Conservation (phyloP, 2,329 filamentous ascomycete genomes). For the Cercospora nicotianae region DNA sequence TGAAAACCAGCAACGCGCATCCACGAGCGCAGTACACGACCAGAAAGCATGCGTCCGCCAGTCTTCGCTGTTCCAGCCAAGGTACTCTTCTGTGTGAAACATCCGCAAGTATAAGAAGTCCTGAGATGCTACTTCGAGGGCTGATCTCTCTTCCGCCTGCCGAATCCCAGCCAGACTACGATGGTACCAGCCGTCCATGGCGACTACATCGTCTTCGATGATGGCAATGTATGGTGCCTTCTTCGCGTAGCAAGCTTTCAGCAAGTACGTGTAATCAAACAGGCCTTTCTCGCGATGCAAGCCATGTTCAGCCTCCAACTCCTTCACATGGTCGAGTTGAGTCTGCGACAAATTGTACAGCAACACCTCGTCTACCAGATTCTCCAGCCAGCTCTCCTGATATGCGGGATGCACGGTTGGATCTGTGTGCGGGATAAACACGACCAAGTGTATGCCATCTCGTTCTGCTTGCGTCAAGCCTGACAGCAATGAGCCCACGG, state of each 20-base stretch:
- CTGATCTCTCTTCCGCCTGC: constrained; percentile 1
- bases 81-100: constrained; percentile 50
- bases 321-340: constrained; percentile 39
- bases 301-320: constrained; percentile 37
- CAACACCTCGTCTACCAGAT: constrained; percentile 47
- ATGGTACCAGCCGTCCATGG: constrained; percentile 51
- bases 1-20: background rate
- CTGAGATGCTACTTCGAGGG: constrained; percentile 24
- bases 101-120: constrained; percentile 45
- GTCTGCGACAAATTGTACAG: constrained; percentile 42
- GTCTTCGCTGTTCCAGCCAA: constrained; percentile 49
- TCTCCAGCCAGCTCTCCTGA: constrained; percentile 43
- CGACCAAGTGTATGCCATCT: constrained; percentile 43
- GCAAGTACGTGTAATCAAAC: constrained; percentile 47
- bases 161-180: constrained; percentile 35
- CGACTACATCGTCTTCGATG: constrained; percentile 51
- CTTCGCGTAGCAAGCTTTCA: constrained; percentile 43
- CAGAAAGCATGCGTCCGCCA: constrained; percentile 43
- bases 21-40: constrained; percentile 33
- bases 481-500: constrained; percentile 48
- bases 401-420: constrained; percentile 28
- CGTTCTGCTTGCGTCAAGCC: constrained; percentile 46
- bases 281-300: constrained; percentile 42
- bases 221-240: constrained; percentile 46
- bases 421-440: constrained; percentile 49